Conservation (phyloP, 176 grass and related monocot species). For the Metroxylon sagu region DNA sequence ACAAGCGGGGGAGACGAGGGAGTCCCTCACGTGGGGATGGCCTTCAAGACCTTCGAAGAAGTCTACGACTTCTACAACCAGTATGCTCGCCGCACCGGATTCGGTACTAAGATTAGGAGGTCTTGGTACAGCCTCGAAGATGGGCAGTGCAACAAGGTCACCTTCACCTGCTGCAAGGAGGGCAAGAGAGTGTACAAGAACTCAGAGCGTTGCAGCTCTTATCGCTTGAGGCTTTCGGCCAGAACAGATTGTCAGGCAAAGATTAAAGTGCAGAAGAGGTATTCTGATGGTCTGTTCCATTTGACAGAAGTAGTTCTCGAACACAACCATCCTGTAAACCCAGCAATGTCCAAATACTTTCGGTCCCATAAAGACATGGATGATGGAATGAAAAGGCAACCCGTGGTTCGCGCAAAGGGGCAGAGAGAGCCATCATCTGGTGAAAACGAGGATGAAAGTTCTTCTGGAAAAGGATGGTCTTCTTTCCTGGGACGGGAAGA, state of each 20-base stretch:
- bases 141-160: slow-evolving; percentile 9
- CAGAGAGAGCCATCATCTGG: neutral
- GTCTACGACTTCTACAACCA: slow-evolving; percentile 8
- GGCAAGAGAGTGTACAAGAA: slow-evolving; percentile 14
- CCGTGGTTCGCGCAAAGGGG: slow-evolving; percentile 1
- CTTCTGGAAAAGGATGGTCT: no score
- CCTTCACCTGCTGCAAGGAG: slow-evolving; percentile 8
- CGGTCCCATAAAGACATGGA: slow-evolving; percentile 5
- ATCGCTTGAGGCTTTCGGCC: slow-evolving; percentile 1
- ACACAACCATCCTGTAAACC: slow-evolving; percentile 10
- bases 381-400: slow-evolving; percentile 5
- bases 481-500: neutral
- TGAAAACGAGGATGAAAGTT: slow-evolving; percentile 1
- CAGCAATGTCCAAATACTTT: slow-evolving; percentile 6
- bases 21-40: neutral
- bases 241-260: slow-evolving; percentile 6
- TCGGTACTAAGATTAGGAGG: slow-evolving; percentile 8
- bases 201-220: slow-evolving; percentile 6
- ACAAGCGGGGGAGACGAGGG: neutral
- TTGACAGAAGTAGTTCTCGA: slow-evolving; percentile 10
- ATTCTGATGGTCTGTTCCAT: slow-evolving; percentile 5
- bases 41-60: slow-evolving; percentile 6
- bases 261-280: slow-evolving; percentile 13
- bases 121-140: slow-evolving; percentile 13
- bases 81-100: slow-evolving; percentile 2